Percentiles rank a stretch among this genome's conserved stretches.
phyloP scores from a whole-genome alignment of 768 basidiomycete genomes.

The Boletus tomentosulus region DNA sequence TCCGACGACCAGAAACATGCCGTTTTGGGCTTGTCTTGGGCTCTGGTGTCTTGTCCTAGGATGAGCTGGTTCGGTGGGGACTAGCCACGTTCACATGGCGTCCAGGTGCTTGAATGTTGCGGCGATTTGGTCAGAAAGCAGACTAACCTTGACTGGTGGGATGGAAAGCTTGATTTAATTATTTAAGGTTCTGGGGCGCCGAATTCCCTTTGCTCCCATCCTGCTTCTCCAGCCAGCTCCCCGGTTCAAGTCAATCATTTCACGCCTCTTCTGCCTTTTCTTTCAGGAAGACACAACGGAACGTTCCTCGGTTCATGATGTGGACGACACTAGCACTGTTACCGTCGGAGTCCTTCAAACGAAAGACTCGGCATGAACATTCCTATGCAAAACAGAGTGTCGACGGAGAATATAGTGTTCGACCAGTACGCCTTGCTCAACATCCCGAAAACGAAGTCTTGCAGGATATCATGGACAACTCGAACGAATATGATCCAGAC shows the following conservation, averaged over 20 bases:
- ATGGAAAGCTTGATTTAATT: background rate
- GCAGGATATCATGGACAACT: background rate
- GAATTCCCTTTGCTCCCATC: background rate
- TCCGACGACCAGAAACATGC: background rate
- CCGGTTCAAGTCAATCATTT: background rate
- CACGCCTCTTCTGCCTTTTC: background rate
- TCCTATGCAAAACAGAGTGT: too few relatives aligned
- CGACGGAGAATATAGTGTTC: too few relatives aligned
- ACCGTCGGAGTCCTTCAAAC: constrained; percentile 3
- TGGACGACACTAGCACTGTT: background rate
- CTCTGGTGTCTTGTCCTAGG: background rate
- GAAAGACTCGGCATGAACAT: background rate
- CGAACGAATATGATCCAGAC: background rate
- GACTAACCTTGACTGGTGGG: background rate
- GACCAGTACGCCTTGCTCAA: background rate
- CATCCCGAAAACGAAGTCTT: background rate
- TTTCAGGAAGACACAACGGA: background rate
- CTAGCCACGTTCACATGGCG: background rate
- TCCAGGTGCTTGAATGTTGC: background rate
- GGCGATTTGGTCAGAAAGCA: background rate
- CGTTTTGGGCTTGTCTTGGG: background rate
- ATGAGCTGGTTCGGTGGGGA: constrained; percentile 9
- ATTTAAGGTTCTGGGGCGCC: background rate
- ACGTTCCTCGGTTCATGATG: background rate
- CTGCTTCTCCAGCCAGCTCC: background rate